These are phyloP conservation scores for Millerozyma acaciae DNA, from an alignment of 805 yeast genomes.

Conservation along the genomic window DNA sequence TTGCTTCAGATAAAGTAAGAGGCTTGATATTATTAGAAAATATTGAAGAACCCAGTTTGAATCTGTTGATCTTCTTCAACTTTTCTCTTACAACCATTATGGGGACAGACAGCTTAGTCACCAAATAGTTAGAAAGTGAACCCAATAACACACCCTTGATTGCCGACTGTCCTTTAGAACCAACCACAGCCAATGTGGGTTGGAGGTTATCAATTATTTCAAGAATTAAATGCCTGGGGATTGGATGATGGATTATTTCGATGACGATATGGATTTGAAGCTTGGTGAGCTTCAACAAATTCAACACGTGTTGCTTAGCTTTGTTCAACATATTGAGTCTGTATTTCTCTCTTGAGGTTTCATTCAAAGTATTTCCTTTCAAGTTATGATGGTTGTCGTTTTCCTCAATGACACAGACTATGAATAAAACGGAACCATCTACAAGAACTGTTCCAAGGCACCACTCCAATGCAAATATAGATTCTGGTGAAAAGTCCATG, in stretches of 20 bases:
- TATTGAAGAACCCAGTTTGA: conserved; percentile 44
- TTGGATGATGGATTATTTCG: conserved; percentile 73
- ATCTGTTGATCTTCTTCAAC: conserved; percentile 62
- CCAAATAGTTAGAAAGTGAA: conserved; percentile 66
- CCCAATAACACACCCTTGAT: conserved; percentile 72
- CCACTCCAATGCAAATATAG: conserved; percentile 82
- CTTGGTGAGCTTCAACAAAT: conserved; percentile 58
- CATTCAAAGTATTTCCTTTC: conserved; percentile 36
- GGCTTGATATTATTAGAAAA: conserved; percentile 56
- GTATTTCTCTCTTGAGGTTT: conserved; percentile 32
- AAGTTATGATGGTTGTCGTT: conserved; percentile 40
- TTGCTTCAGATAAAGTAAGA: conserved; percentile 45
- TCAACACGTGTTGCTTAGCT: conserved; percentile 43
- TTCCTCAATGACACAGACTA: conserved; percentile 58
- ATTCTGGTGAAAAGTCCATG: conserved; percentile 79
- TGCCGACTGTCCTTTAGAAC: conserved; percentile 71
- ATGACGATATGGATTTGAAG: conserved; percentile 70
- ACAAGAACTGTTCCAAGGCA: conserved; percentile 79
- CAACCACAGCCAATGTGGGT: conserved; percentile 72
- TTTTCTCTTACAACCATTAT: conserved; percentile 78
- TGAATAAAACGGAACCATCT: conserved; percentile 77
- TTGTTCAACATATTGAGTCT: conserved; percentile 37
- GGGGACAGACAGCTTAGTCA: conserved; percentile 67
- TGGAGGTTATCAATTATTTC: conserved; percentile 67
- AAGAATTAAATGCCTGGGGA: conserved; percentile 65